phyloP scores from a whole-genome alignment of 192 early-diverging fungal species.

The Linnemannia schmuckeri region DNA sequence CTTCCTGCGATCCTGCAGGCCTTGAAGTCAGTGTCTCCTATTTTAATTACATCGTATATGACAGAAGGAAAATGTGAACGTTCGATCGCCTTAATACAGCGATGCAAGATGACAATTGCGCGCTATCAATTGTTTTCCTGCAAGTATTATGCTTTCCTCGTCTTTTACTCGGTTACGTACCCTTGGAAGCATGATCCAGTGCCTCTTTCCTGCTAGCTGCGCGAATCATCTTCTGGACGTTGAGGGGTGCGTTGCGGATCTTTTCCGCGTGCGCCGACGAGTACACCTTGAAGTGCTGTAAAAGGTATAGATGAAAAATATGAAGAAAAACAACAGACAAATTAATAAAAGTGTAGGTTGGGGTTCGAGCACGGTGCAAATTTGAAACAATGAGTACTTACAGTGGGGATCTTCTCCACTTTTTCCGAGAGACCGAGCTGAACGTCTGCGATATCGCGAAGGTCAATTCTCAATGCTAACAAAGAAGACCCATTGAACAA shows the following conservation, averaged over 20 bases:
- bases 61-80: not conserved
- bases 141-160: not conserved
- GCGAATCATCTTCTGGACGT: slow-evolving; percentile 43
- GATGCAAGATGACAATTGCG: not conserved
- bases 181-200: slow-evolving; percentile 22
- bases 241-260: slow-evolving; percentile 24
- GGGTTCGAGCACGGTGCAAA: not conserved
- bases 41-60: too few relatives aligned
- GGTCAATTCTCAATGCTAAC: slow-evolving; percentile 74
- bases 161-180: not conserved
- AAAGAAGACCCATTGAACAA: not conserved
- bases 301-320: not conserved
- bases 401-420: slow-evolving; percentile 64
- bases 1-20: slow-evolving; percentile 85
- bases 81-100: not conserved
- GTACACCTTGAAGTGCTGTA: slow-evolving; percentile 34
- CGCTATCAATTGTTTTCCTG: not conserved
- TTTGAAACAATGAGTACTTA: slow-evolving; percentile 33
- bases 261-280: not conserved
- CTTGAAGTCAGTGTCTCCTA: slow-evolving; percentile 53
- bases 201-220: slow-evolving; percentile 46
- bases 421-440: slow-evolving; percentile 68
- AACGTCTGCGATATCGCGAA: slow-evolving; percentile 75
- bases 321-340: not conserved
- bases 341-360: slow-evolving; percentile 13